Base-by-base conservation (phyloP, 495 filamentous ascomycete genomes). In the Penicillium coprophilum region DNA sequence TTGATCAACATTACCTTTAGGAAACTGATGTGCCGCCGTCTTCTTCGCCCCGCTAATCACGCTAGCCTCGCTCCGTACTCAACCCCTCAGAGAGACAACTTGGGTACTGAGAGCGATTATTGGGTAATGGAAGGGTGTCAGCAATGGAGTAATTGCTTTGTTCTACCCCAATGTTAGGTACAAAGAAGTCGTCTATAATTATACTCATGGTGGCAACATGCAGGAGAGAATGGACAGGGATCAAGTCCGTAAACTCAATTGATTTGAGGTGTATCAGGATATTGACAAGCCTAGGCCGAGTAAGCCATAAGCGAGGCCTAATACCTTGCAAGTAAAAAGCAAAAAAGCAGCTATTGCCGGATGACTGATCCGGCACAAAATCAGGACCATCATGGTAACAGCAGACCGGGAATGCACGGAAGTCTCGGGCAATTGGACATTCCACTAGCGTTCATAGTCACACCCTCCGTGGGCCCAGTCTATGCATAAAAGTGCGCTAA, bases 321-420 rank as follows among this genome's bases (percentile, higher is more conserved):
- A n/a, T 36, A 38, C 34, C 34, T 36, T 38, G 32, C 6, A 36
- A 36, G 34, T 38, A 38, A 38, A n/a, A n/a, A 4, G 31, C 17
- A 31, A 41, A 21, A 32, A 32, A 32, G 1, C 39, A 24, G 30
- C 50, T 53, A 46, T 30, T 28, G 51, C 41, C 41, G 41, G 30
- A 54, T 46, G 21, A 13, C 3, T 13, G 41, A 36, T 23, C 28
- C 30, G 30, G 4, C 21, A 31, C 23, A 45, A 52, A 46, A 20
- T 8, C 15, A 30, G 6, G 12, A 20, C 4, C 7, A 6, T n/a
- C 34, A 38, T 11, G 17, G 27, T 28, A 41, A 4, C 9, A 6
- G 44, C 13, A 20, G 17, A 1, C 40, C 20, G 20, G 40, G 8
- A 19, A 34, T n/a, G n/a, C 13, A 6, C 17, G 6, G 12, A 31